A percentile compares a stretch with the other conserved stretches of the same genome.
phyloP scores from a whole-genome alignment of 2,329 filamentous ascomycete genomes.

The Talaromyces sp. region DNA sequence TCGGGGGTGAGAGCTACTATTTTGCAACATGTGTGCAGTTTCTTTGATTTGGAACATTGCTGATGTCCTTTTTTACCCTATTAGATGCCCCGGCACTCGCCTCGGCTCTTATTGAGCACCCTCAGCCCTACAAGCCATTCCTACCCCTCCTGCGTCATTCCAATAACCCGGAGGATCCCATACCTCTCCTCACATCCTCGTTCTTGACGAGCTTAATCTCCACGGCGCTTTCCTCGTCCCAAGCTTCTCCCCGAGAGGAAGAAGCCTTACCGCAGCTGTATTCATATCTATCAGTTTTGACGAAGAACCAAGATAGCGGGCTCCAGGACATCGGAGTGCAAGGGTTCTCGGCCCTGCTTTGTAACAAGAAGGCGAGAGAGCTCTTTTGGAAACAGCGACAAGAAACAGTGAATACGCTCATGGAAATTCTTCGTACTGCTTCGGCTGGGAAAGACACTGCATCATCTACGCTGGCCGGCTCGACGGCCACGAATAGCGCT shows the following conservation, averaged over 20 bases:
- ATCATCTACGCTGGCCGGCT: constrained; percentile 49
- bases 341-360: constrained; percentile 78
- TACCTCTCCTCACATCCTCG: constrained; percentile 83
- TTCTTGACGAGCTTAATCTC: constrained; percentile 77
- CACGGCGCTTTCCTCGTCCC: constrained; percentile 56
- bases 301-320: constrained; percentile 79
- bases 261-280: constrained; percentile 77
- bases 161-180: constrained; percentile 74
- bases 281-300: constrained; percentile 76
- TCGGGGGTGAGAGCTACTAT: constrained; percentile 59
- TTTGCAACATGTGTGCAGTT: background rate
- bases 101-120: constrained; percentile 67
- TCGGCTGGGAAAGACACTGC: constrained; percentile 69
- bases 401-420: constrained; percentile 74
- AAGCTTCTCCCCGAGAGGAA: constrained; percentile 57
- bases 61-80: background rate
- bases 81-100: constrained; percentile 75
- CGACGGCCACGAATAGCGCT: constrained; percentile 45
- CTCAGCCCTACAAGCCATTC: constrained; percentile 69
- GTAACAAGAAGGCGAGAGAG: constrained; percentile 65
- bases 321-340: constrained; percentile 94
- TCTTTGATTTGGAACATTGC: background rate
- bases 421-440: constrained; percentile 71
- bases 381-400: constrained; percentile 88
- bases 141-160: constrained; percentile 79